Base-by-base conservation (phyloP, 2,329 filamentous ascomycete genomes). In the Cladophialophora immunda region DNA sequence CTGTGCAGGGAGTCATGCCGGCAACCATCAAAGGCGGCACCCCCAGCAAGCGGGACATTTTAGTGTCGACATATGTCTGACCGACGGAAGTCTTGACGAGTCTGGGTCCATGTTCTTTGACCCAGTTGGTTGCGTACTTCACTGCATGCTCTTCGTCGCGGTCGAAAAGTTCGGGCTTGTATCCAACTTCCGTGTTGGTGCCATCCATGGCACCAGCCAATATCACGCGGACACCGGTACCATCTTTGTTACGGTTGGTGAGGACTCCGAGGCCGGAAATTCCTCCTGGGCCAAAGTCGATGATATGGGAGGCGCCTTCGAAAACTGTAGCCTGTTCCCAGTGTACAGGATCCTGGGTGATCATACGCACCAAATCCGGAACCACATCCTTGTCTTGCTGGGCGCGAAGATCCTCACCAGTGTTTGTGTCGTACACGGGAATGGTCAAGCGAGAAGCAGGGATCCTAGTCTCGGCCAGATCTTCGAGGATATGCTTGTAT, bases 201-300 rank as follows among this genome's bases (percentile, higher is more conserved):
- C 94, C 94, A 75, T 94, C 92, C 74, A 99, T 91, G n/a, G 93
- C 87, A 70, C 96, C 95, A 52, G 93, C 95, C 66, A 99, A 86
- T 72, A 99, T 97, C 71, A 99, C 94, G 68, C 94, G 93, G 38
- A 99, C 95, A 75, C 95, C 95, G 65, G 93, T 98, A 70, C 95
- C 95, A 79, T 99, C 96, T 84, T 99, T 99, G 86, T 98, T 99
- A 75, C 95, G 92, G 85, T 97, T 98, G 65, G 95, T 99, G 70
- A 99, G 84, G 54, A 97, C 92, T 76, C 95, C 96, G 25, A 99
- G 89, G 71, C 96, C 96, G 27, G 95, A 99, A 71, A 98, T 95
- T 69, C 95, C 96, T 75, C 95, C 95, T 25, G 95, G 95, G 55
- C 96, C 95, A 74, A 99, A 98, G 81, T 99, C 95, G 60, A 99